These are phyloP conservation scores for Verticillium nubilum DNA, from an alignment of 2,329 filamentous ascomycete species.

Conservation along the genomic window DNA sequence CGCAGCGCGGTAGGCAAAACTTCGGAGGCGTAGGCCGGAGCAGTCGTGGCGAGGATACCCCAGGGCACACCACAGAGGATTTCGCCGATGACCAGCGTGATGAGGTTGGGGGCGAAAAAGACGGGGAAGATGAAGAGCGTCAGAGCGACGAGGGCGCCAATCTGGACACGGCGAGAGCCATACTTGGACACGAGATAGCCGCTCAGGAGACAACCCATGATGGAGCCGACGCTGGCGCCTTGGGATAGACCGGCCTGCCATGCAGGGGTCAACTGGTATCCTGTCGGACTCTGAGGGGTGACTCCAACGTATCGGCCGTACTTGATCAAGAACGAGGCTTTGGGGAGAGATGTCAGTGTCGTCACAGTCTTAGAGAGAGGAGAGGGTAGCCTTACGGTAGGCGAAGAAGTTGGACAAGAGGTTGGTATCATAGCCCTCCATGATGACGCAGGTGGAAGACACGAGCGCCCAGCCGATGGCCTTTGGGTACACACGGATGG, in stretches of 20 bases:
- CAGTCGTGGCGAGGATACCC: slow-evolving; percentile 55
- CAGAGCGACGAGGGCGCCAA: slow-evolving; percentile 35
- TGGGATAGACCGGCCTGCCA: slow-evolving; percentile 1
- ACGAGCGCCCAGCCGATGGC: slow-evolving; percentile 22
- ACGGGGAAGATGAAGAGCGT: slow-evolving; percentile 54
- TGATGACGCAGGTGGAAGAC: slow-evolving; percentile 21
- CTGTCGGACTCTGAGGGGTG: slow-evolving; percentile 5
- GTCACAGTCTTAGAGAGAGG: not conserved
- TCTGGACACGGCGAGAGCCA: slow-evolving; percentile 38
- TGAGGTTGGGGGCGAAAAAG: slow-evolving; percentile 53
- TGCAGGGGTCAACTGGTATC: slow-evolving; percentile 30
- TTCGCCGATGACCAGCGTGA: slow-evolving; percentile 54
- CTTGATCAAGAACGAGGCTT: slow-evolving; percentile 19
- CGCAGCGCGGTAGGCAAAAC: slow-evolving; percentile 54
- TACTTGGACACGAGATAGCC: slow-evolving; percentile 40
- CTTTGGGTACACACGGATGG: slow-evolving; percentile 20
- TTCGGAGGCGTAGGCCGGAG: slow-evolving; percentile 55
- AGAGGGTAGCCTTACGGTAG: slow-evolving; percentile 10
- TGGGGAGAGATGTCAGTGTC: not conserved
- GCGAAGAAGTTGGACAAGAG: slow-evolving; percentile 18
- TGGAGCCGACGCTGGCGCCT: slow-evolving; percentile 39
- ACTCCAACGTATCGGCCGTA: slow-evolving; percentile 22
- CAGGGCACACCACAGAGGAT: slow-evolving; percentile 55
- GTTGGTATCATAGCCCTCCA: slow-evolving; percentile 21
- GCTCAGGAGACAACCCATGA: slow-evolving; percentile 46